A percentile compares a stretch with the other conserved stretches of the same genome.
Conservation (phyloP, 2,329 filamentous ascomycete species). For the Xylaria sp. region DNA sequence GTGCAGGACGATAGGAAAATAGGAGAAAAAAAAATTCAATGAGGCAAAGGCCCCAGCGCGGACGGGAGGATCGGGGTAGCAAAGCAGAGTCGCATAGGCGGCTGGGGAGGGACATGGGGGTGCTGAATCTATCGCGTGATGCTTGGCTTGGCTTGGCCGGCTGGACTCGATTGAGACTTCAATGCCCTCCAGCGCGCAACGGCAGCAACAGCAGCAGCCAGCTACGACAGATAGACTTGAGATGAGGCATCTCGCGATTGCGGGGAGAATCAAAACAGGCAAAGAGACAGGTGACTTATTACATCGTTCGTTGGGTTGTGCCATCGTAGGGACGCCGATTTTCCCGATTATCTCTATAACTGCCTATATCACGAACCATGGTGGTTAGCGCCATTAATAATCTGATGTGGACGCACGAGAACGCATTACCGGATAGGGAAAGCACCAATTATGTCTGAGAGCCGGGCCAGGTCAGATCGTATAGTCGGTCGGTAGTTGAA, state of each 20-base stretch:
- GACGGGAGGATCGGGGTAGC: too few relatives aligned
- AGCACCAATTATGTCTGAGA: constrained; percentile 14
- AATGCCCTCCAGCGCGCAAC: too few relatives aligned
- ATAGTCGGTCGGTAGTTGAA: neutral
- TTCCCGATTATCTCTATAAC: neutral
- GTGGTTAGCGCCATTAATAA: constrained; percentile 3
- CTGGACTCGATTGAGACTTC: too few relatives aligned
- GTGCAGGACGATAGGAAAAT: too few relatives aligned
- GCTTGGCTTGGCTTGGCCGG: too few relatives aligned
- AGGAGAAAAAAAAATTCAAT: too few relatives aligned
- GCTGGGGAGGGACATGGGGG: too few relatives aligned
- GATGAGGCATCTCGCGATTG: neutral
- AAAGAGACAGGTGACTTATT: neutral
- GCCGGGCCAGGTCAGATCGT: neutral
- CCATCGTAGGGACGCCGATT: neutral
- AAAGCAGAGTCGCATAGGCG: too few relatives aligned
- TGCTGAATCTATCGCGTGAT: too few relatives aligned
- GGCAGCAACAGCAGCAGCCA: too few relatives aligned
- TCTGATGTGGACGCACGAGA: constrained; percentile 1
- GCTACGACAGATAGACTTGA: neutral
- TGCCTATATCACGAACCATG: neutral
- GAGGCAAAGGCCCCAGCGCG: too few relatives aligned
- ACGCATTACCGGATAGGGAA: constrained; percentile 13
- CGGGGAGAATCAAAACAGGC: neutral
- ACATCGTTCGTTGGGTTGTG: neutral